Conservation (phyloP, 176 grass and related monocot genomes). For the Alopecurus myosuroides region DNA sequence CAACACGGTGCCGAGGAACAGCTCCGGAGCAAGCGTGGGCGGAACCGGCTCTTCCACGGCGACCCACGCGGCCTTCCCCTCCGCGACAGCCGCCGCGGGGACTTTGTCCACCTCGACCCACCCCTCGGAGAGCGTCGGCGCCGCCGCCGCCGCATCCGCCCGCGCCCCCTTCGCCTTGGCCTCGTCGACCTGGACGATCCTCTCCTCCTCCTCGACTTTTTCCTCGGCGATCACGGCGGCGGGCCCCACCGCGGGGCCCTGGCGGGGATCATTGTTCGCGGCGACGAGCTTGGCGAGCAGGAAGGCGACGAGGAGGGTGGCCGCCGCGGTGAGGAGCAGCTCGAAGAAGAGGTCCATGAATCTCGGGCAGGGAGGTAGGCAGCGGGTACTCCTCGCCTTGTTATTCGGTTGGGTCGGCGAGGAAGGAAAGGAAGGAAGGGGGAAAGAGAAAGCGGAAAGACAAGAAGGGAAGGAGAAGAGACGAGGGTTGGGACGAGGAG, state of each 20-base stretch:
- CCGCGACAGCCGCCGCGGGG: not conserved
- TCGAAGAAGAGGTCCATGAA: constrained; percentile 63
- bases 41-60: not conserved
- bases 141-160: not conserved
- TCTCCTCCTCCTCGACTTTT: constrained; percentile 22
- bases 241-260: constrained; percentile 4
- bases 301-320: constrained; percentile 59
- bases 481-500: not conserved
- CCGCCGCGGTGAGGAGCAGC: constrained; percentile 62
- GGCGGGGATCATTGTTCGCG: constrained; percentile 17
- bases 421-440: not conserved
- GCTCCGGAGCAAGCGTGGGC: not conserved
- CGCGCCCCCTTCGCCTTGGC: not conserved
- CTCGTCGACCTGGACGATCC: constrained; percentile 39
- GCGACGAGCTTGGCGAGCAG: constrained; percentile 57
- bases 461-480: not conserved
- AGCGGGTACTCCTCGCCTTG: constrained; percentile 6
- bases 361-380: not conserved
- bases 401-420: constrained; percentile 20
- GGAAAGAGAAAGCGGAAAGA: constrained; percentile 10
- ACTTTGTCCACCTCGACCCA: constrained; percentile 40
- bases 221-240: constrained; percentile 19
- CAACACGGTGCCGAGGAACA: not conserved
- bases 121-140: constrained; percentile 2
- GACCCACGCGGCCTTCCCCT: not conserved